Base-by-base conservation (phyloP, 2,329 filamentous ascomycete species). In the Aureobasidium sp. region DNA sequence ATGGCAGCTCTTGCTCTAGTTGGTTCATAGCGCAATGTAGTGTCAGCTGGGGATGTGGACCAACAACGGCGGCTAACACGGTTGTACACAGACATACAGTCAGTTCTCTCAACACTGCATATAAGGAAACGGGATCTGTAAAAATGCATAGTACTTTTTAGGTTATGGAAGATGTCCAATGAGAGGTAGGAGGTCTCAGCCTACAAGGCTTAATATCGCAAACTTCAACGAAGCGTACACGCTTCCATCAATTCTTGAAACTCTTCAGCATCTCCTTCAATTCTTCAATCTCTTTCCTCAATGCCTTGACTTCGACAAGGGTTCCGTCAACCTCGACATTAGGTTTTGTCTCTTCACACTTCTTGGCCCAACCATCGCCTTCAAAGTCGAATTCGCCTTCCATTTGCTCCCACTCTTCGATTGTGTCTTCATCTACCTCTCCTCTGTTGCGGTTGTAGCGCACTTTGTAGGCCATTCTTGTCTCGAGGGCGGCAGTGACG, bases 401-500 rank as follows among this genome's bases (percentile, higher is more conserved):
- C 71, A 93, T 79, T 73, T 96, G 88, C 76, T 99, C 94, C 94
- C 94, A 99, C 72, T 97, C 93, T 71, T 97, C 89, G 9, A 88
- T 77, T 0, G 85, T 85, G 67, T 97, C 91, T 68, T 99, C 94
- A 67, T 99, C 94, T 3, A 88, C 88, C 67, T 97, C 92, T 42
- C 92, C 91, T 17, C 89, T 79, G 17, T 82, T 82, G 1, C 94
- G 82, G 72, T 97, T 97, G 61, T 79, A 80, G 27, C 80, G 81
- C 47, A 97, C 90, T 3, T 79, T 79, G 29, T 78, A 77, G 0
- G 90, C 90, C 7, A 82, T 81, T 13, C 81, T 80, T 13, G 81
- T 84, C 74, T 94, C 90, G 53, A 88, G 52, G 8, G 61, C 62
- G 6, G 64, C 63, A 2, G 63, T 91, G 10, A 93, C 76, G 9